Percentiles rank a stretch among this genome's conserved stretches.
phyloP scores from a whole-genome alignment of 805 yeast genomes.

The Cyberlindnera nakhonratchasimensis region DNA sequence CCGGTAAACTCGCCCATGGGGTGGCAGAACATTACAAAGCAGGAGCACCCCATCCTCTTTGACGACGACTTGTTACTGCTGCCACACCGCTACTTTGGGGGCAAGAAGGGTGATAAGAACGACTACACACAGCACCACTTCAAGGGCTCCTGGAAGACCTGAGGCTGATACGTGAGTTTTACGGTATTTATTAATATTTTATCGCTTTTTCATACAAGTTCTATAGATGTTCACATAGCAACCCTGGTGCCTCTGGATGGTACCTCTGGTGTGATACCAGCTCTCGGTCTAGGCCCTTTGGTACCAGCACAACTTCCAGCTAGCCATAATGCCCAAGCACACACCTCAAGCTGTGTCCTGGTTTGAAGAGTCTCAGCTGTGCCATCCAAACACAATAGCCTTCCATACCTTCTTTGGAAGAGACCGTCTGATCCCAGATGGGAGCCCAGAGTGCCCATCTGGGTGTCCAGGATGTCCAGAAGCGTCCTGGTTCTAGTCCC shows the following conservation, averaged over 20 bases:
- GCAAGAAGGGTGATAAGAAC: conserved; percentile 39
- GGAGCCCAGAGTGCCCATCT: too few relatives aligned
- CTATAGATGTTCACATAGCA: not conserved
- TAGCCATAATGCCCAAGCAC: too few relatives aligned
- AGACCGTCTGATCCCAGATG: too few relatives aligned
- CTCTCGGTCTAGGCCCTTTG: not conserved
- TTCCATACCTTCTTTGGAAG: too few relatives aligned
- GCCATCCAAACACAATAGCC: too few relatives aligned
- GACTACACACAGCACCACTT: conserved; percentile 59
- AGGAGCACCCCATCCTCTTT: conserved; percentile 15
- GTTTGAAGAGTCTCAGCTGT: not conserved
- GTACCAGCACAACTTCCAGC: not conserved
- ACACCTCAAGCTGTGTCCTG: too few relatives aligned
- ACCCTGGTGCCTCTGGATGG: too few relatives aligned
- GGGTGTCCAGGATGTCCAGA: too few relatives aligned
- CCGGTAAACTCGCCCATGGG: conserved; percentile 14
- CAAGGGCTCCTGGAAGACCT: conserved; percentile 55
- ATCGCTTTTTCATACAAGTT: too few relatives aligned
- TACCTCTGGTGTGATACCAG: too few relatives aligned
- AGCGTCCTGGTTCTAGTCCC: too few relatives aligned
- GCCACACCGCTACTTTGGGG: conserved; percentile 63
- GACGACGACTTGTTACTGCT: conserved; percentile 66
- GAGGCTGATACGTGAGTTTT: not conserved
- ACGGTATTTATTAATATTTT: too few relatives aligned
- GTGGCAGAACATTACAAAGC: conserved; percentile 20